Evolutionary conservation across 2,329 filamentous ascomycete genomes (phyloP).

Genomic region (Colletotrichum sp.): DNA sequence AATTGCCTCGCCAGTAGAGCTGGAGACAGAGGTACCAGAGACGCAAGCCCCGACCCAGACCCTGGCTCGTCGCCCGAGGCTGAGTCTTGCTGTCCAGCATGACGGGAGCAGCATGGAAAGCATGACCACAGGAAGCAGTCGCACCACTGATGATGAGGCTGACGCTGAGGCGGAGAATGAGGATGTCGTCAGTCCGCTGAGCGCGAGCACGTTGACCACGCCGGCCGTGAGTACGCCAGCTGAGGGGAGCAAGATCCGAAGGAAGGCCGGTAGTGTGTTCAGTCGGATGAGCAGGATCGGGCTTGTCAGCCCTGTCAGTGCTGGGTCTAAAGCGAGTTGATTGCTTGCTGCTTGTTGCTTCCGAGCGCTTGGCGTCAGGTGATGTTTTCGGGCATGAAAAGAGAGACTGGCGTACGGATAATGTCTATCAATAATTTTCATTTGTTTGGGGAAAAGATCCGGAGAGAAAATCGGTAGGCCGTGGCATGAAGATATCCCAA

Average conservation of each 20-base stretch:
- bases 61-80: not conserved
- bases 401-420: not conserved
- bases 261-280: conserved; percentile 19
- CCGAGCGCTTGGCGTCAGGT: not conserved
- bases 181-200: conserved; percentile 23
- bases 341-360: not conserved
- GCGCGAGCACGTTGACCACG: not conserved
- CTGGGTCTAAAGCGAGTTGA: not conserved
- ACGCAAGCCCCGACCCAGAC: not conserved
- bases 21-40: not conserved
- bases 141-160: conserved; percentile 19
- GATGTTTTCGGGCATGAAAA: not conserved
- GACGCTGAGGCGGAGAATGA: conserved; percentile 24
- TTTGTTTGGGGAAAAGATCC: not conserved
- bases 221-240: not conserved
- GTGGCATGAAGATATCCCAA: not conserved
- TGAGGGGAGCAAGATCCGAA: not conserved
- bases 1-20: not conserved
- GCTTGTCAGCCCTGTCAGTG: conserved; percentile 9
- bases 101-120: conserved; percentile 26
- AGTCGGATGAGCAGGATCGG: conserved; percentile 17
- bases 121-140: conserved; percentile 32
- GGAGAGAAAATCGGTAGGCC: not conserved
- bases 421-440: not conserved
- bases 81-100: not conserved